These are phyloP conservation scores for Rhizophagus sp. DNA, from an alignment of 192 early-diverging fungal genomes.

Conservation along the genomic window DNA sequence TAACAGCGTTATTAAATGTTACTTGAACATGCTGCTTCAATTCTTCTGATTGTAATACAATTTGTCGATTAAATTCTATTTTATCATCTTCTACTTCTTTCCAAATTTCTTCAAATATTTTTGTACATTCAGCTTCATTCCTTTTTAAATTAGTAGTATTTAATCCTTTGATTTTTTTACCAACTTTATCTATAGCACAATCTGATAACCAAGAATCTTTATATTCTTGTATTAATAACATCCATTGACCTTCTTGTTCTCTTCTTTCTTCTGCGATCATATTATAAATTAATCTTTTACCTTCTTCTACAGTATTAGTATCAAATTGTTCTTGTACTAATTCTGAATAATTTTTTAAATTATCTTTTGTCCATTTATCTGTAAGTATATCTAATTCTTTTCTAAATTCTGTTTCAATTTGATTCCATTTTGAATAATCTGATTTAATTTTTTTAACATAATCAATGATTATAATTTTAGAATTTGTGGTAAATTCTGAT, in stretches of 20 bases:
- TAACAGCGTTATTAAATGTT: slow-evolving; percentile 2
- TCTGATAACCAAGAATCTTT: not conserved
- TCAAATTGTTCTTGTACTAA: slow-evolving; percentile 11
- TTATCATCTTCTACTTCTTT: not conserved
- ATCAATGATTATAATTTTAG: not conserved
- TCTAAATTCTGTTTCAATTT: not conserved
- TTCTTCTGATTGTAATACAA: not conserved
- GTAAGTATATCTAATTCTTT: not conserved
- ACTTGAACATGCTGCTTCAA: not conserved
- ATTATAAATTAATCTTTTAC: not conserved
- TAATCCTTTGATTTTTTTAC: not conserved
- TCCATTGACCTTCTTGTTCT: not conserved
- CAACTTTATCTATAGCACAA: not conserved
- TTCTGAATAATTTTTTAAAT: not conserved
- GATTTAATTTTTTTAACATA: not conserved
- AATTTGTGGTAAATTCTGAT: not conserved
- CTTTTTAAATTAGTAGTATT: not conserved
- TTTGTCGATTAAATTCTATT: not conserved
- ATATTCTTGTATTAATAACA: not conserved
- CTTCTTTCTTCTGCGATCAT: not conserved
- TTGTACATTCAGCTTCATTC: not conserved
- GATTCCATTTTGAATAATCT: not conserved
- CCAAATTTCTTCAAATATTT: slow-evolving; percentile 10
- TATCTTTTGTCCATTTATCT: too few species aligned
- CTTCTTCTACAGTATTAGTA: not conserved